Evolutionary conservation across 148 eudicot species (phyloP).

Genomic region (Selenicereus undatus): DNA sequence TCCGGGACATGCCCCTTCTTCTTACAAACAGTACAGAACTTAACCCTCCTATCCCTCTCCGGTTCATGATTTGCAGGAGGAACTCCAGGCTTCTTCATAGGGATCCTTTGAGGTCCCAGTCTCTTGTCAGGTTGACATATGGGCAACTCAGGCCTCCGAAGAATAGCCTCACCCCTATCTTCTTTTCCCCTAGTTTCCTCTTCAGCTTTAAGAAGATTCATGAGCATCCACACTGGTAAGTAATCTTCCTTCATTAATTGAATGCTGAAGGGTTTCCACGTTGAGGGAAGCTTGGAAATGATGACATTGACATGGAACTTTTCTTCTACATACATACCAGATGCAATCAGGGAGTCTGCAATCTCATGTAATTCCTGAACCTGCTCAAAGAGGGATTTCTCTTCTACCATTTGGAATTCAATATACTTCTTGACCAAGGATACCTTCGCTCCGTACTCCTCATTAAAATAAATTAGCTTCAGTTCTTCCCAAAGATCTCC

Average conservation of each 20-base stretch:
- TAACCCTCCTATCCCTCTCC: slow-evolving; percentile 27
- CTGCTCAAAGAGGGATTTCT: slow-evolving; percentile 53
- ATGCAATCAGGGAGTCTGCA: slow-evolving; percentile 45
- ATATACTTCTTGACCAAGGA: slow-evolving; percentile 70
- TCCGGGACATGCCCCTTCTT: slow-evolving; percentile 40
- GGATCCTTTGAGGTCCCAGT: slow-evolving; percentile 26
- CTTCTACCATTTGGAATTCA: slow-evolving; percentile 73
- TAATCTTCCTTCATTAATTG: slow-evolving; percentile 57
- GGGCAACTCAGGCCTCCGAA: slow-evolving; percentile 14
- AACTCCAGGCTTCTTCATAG: slow-evolving; percentile 28
- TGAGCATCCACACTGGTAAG: slow-evolving; percentile 57
- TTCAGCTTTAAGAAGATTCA: slow-evolving; percentile 52
- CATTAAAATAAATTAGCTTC: slow-evolving; percentile 38
- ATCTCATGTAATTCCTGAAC: slow-evolving; percentile 60
- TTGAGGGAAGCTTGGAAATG: slow-evolving; percentile 73
- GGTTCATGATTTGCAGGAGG: slow-evolving; percentile 10
- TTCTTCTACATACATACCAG: slow-evolving; percentile 73
- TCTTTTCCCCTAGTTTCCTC: slow-evolving; percentile 45
- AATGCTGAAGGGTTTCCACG: slow-evolving; percentile 61
- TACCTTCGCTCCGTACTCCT: slow-evolving; percentile 55
- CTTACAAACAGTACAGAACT: slow-evolving; percentile 33
- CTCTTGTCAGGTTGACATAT: slow-evolving; percentile 20
- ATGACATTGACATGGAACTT: slow-evolving; percentile 62
- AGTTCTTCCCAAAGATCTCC: slow-evolving; percentile 80
- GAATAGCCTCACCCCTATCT: slow-evolving; percentile 22